These are phyloP conservation scores for Fraxinus excelsior DNA, from an alignment of 257 asterid species.

Conservation along the genomic window DNA sequence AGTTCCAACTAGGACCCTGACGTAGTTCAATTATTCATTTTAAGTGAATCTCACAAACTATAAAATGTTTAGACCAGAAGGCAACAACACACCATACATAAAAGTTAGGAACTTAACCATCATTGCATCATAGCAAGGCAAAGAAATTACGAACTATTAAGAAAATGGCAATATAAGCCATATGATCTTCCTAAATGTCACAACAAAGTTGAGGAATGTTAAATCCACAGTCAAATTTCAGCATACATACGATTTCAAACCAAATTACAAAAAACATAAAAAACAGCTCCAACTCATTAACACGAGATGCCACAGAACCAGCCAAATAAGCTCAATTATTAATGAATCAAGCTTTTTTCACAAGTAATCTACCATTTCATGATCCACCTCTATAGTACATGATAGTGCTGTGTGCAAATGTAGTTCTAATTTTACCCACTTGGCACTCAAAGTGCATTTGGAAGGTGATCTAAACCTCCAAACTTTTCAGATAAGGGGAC, in stretches of 20 bases:
- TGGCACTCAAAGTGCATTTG: not conserved
- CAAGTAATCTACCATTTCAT: not conserved
- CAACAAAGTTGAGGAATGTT: not conserved
- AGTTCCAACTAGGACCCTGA: slow-evolving; percentile 98
- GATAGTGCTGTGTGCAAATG: not conserved
- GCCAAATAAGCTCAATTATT: not conserved
- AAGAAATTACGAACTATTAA: slow-evolving; percentile 15
- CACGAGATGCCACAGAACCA: not conserved
- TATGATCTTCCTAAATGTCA: not conserved
- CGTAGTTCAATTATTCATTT: slow-evolving; percentile 26
- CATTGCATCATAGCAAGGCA: slow-evolving; percentile 21
- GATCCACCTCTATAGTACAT: not conserved
- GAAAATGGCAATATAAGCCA: slow-evolving; percentile 15
- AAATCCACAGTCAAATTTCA: not conserved
- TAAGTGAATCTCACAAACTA: slow-evolving; percentile 5
- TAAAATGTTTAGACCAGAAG: slow-evolving; percentile 15
- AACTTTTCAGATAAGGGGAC: not conserved
- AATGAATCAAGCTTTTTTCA: not conserved
- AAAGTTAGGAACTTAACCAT: not conserved
- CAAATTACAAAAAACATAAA: not conserved
- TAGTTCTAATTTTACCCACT: not conserved
- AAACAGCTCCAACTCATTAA: not conserved
- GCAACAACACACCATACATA: slow-evolving; percentile 1
- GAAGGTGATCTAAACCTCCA: not conserved
- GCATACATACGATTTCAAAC: not conserved